Conservation (phyloP, 768 basidiomycete species). For the Xerocomus spinulosus region DNA sequence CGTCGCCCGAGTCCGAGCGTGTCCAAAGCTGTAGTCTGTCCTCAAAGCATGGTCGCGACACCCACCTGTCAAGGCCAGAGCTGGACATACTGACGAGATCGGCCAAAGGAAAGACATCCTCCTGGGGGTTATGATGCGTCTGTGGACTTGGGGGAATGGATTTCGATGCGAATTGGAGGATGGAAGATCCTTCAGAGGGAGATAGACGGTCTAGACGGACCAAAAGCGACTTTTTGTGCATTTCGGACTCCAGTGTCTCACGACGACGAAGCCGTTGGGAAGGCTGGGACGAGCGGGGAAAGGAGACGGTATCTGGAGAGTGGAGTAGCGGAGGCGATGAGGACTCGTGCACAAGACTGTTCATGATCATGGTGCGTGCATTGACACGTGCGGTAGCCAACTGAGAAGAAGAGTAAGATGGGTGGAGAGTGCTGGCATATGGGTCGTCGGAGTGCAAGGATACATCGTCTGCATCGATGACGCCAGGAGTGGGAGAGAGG, state of each 20-base stretch:
- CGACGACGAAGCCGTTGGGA: constrained; percentile 32
- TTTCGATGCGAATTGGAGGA: constrained; percentile 42
- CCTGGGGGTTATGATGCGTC: constrained; percentile 34
- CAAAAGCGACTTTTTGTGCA: constrained; percentile 52
- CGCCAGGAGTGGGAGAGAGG: constrained; percentile 20
- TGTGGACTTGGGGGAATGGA: constrained; percentile 24
- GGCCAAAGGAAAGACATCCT: constrained; percentile 16
- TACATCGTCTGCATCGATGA: constrained; percentile 30
- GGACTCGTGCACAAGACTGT: constrained; percentile 38
- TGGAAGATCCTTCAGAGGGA: constrained; percentile 38
- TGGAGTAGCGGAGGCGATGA: constrained; percentile 49
- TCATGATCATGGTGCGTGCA: constrained; percentile 42
- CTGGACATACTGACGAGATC: constrained; percentile 32
- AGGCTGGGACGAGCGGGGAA: constrained; percentile 55
- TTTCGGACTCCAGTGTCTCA: constrained; percentile 39
- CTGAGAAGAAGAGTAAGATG: constrained; percentile 22
- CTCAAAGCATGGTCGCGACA: constrained; percentile 70
- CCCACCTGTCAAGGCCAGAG: constrained; percentile 63
- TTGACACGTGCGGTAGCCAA: constrained; percentile 34
- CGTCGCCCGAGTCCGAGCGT: constrained; percentile 35
- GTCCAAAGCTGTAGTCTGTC: constrained; percentile 59
- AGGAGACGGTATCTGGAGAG: constrained; percentile 33
- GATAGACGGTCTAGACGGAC: constrained; percentile 40
- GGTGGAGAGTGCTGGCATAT: constrained; percentile 15
- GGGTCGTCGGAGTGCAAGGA: constrained; percentile 38